phyloP scores from a whole-genome alignment of 2,329 filamentous ascomycete genomes.

The Acarospora socialis region DNA sequence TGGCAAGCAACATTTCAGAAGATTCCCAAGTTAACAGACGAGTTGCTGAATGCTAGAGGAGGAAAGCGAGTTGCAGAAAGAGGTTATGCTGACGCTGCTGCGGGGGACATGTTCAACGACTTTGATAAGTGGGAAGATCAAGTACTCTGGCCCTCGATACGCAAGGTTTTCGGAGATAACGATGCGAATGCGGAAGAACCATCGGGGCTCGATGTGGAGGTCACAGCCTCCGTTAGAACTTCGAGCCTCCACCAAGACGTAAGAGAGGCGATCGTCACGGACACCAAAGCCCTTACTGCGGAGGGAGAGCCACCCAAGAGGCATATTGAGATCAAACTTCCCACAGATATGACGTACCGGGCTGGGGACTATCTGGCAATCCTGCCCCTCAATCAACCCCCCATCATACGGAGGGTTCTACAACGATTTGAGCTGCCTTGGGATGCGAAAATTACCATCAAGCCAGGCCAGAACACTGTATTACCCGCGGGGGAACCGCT shows the following conservation, averaged over 20 bases:
- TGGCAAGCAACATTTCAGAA: conserved; percentile 49
- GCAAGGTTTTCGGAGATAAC: too few relatives aligned
- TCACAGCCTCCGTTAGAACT: conserved; percentile 39
- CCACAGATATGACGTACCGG: conserved; percentile 49
- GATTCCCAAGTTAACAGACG: conserved; percentile 49
- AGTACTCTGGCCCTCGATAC: conserved; percentile 36
- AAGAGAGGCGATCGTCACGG: conserved; percentile 44
- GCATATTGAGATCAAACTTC: conserved; percentile 53
- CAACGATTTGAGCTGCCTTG: conserved; percentile 50
- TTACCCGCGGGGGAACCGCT: background rate
- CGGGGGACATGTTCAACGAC: conserved; percentile 52
- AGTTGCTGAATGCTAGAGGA: conserved; percentile 37
- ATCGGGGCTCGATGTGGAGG: conserved; percentile 35
- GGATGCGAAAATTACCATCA: conserved; percentile 52
- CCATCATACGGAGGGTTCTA: conserved; percentile 49
- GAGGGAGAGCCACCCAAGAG: conserved; percentile 43
- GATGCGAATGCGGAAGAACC: conserved; percentile 10
- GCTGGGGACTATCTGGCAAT: conserved; percentile 66
- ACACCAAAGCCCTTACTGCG: conserved; percentile 37
- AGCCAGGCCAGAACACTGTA: conserved; percentile 18
- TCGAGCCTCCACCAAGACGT: conserved; percentile 50
- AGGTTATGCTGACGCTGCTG: conserved; percentile 46
- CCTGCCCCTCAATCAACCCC: conserved; percentile 53
- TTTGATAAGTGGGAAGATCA: conserved; percentile 56
- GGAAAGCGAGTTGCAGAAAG: conserved; percentile 34